Percentiles rank a stretch among this genome's conserved stretches.
Evolutionary conservation across 805 yeast species (phyloP).

Genomic region (Candida andamanensis): DNA sequence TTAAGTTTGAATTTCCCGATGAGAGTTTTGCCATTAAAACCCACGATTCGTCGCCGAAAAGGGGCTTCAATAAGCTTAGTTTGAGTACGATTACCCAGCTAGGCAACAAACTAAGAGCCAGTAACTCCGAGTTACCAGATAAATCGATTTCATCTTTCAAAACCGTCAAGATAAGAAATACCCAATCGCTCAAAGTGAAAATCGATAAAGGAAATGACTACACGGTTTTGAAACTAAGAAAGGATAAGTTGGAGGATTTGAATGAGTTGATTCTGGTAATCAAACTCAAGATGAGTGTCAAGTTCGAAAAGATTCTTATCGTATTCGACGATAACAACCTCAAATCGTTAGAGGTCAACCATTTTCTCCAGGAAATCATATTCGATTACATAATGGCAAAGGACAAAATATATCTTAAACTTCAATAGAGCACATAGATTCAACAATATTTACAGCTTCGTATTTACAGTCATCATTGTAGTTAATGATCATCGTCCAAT

Average conservation of each 20-base stretch:
- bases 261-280: constrained; percentile 8
- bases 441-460: too few species aligned
- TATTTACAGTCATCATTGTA: too few species aligned
- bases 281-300: constrained; percentile 2
- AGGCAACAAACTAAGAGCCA: too few species aligned
- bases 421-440: neutral
- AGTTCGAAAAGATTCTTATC: constrained; percentile 3
- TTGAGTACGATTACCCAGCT: too few species aligned
- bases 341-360: constrained; percentile 8
- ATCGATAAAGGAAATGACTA: constrained; percentile 3
- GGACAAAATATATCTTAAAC: constrained; percentile 7
- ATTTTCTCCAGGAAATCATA: constrained; percentile 7
- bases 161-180: constrained; percentile 1
- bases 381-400: constrained; percentile 12
- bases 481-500: too few species aligned
- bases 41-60: too few species aligned
- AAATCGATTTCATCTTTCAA: constrained; percentile 5
- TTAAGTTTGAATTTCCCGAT: constrained; percentile 8
- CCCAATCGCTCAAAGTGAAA: constrained; percentile 5
- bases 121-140: too few species aligned
- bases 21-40: too few species aligned
- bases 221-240: constrained; percentile 7
- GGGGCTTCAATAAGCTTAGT: too few species aligned
- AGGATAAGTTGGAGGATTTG: constrained; percentile 8
- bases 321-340: constrained; percentile 6